Percentiles rank a stretch among this genome's conserved stretches.
Conservation (phyloP, 2,329 filamentous ascomycete species). For the Cordyceps militaris region DNA sequence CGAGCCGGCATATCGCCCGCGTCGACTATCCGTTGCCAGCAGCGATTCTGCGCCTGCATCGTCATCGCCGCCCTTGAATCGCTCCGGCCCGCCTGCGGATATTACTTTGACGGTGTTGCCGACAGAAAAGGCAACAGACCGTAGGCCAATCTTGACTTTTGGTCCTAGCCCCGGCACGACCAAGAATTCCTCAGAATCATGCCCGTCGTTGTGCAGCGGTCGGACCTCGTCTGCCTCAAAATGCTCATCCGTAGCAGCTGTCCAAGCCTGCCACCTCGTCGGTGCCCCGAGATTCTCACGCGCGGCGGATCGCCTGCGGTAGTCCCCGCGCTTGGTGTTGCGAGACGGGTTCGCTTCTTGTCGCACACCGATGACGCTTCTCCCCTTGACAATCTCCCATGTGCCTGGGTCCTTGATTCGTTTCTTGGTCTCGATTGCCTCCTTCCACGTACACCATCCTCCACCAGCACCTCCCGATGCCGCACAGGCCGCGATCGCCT, state of each 20-base stretch:
- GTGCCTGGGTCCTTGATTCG: slow-evolving; percentile 54
- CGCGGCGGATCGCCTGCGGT: slow-evolving; percentile 15
- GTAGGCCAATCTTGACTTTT: slow-evolving; percentile 53
- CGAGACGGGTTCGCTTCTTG: slow-evolving; percentile 27
- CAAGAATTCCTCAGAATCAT: slow-evolving; percentile 42
- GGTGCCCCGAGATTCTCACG: slow-evolving; percentile 8
- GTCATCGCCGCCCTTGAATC: slow-evolving; percentile 43
- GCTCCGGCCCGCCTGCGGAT: slow-evolving; percentile 54
- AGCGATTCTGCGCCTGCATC: slow-evolving; percentile 24
- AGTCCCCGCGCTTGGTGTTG: background rate
- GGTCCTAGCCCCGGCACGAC: slow-evolving; percentile 62
- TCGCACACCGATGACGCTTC: slow-evolving; percentile 57
- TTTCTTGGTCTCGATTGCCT: slow-evolving; percentile 44
- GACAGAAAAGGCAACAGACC: slow-evolving; percentile 61
- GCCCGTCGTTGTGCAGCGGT: slow-evolving; percentile 35
- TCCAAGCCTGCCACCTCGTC: slow-evolving; percentile 47
- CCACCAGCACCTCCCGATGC: slow-evolving; percentile 30
- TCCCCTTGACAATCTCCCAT: slow-evolving; percentile 56
- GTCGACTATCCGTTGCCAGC: slow-evolving; percentile 32
- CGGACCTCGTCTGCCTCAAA: slow-evolving; percentile 38
- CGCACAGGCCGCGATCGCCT: slow-evolving; percentile 46
- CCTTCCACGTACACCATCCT: slow-evolving; percentile 44
- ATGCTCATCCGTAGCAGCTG: slow-evolving; percentile 39
- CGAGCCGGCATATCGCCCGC: slow-evolving; percentile 26
- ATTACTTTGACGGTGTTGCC: slow-evolving; percentile 69